phyloP scores from a whole-genome alignment of 129 eudicot genomes.

The Logfia minima region DNA sequence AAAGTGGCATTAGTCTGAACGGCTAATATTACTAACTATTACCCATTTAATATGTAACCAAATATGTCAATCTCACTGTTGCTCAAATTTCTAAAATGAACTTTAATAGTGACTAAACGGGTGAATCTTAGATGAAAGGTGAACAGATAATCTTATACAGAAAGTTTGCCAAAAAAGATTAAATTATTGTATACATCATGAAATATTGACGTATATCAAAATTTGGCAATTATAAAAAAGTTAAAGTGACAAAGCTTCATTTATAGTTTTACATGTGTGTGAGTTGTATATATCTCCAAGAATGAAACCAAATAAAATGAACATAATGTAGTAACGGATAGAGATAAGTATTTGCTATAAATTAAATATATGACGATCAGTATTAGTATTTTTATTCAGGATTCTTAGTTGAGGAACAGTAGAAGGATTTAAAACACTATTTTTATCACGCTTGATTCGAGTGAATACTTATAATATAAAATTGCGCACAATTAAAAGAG shows the following conservation, averaged over 20 bases:
- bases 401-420: not conserved
- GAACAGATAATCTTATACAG: not conserved
- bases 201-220: not conserved
- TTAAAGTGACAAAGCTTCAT: not conserved
- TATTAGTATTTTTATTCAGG: not conserved
- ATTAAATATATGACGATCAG: not conserved
- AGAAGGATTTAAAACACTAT: not conserved
- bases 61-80: not conserved
- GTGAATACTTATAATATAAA: not conserved
- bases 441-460: not conserved
- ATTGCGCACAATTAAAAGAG: not conserved
- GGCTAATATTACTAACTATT: not conserved
- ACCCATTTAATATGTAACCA: not conserved
- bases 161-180: too few relatives aligned
- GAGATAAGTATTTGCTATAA: not conserved
- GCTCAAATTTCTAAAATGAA: not conserved
- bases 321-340: not conserved
- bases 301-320: not conserved
- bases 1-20: not conserved
- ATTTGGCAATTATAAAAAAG: not conserved
- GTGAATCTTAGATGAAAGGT: not conserved
- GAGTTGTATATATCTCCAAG: not conserved
- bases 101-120: not conserved
- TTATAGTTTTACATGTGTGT: not conserved
- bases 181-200: not conserved